Evolutionary conservation across 192 early-diverging fungal species (phyloP), one percentile per base, ranked within the genome.

Genomic region (Entomortierella beljakovae): DNA sequence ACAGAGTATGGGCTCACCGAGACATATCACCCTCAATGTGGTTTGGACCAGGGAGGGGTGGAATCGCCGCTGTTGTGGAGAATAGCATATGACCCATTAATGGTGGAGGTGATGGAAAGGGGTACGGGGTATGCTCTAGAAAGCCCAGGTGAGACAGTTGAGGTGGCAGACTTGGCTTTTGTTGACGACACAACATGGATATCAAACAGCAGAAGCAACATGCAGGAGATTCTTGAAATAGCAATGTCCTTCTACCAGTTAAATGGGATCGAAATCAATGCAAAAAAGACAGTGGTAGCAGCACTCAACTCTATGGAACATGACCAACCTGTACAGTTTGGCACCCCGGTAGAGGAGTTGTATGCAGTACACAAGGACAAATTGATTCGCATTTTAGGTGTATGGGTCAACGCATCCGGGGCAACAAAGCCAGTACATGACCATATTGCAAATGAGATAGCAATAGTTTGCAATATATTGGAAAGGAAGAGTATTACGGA

Each of bases 41-140:
- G 70, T 6, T 33, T 71, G 46, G 70, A 71, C 38, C 70, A 71
- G 46, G 70, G 70, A 10, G 60, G 70, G 0, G 61, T 71, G 0
- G 70, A 71, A 22, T 63, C 53, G 23, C 70, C 70, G 37, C 42
- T 71, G 7, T 29, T 71, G 0, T 64, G 70, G 70, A 8, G 70
- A 1, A 20, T 71, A 0, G 70, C 54, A 0, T 71, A 71, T 33
- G 70, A 63, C 60, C 16, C 61, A 0, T 54, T 71, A 16, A 53
- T 71, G 0, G 50, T 46, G 33, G 61, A 50, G 34, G 33, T 64
- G 20, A 46, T 23, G 48, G 49, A 64, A 0, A 20, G 13, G 18
- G n/a, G 3, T 4, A 11, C 31, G 0, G 61, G 61, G 23, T 64
- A 64, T 22, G 10, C 3, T 6, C 50, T 64, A 33, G 6, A 10